These are phyloP conservation scores for Puccinia hordei DNA, from an alignment of 1,284 basidiomycete species.

Conservation along the genomic window DNA sequence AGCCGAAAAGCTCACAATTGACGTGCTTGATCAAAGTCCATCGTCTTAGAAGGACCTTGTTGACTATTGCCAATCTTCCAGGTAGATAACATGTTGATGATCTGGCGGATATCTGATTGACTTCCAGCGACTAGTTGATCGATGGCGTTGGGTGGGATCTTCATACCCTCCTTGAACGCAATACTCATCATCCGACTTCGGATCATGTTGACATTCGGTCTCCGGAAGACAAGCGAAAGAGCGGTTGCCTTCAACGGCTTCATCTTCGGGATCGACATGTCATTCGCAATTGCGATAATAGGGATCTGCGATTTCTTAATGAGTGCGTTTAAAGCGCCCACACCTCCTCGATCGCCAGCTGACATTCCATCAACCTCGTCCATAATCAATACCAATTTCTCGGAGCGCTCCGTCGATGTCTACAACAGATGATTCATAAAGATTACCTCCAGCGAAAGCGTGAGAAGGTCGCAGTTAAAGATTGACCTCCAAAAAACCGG, in stretches of 20 bases:
- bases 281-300: constrained; percentile 97
- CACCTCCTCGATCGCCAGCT: constrained; percentile 91
- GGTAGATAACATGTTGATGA: constrained; percentile 96
- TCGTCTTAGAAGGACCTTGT: constrained; percentile 60
- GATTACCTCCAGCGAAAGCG: not conserved
- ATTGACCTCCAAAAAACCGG: constrained; percentile 42
- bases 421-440: not conserved
- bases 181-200: constrained; percentile 86
- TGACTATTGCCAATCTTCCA: constrained; percentile 75
- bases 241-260: constrained; percentile 78
- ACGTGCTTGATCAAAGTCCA: constrained; percentile 90
- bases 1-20: constrained; percentile 65
- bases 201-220: constrained; percentile 74
- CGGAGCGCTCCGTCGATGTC: constrained; percentile 61
- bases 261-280: constrained; percentile 80
- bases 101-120: constrained; percentile 92
- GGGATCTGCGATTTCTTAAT: constrained; percentile 95
- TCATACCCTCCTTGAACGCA: constrained; percentile 86
- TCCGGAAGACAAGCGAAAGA: constrained; percentile 74
- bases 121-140: constrained; percentile 86
- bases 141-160: constrained; percentile 82
- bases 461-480: not conserved
- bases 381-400: constrained; percentile 89
- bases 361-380: constrained; percentile 99
- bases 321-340: constrained; percentile 84